phyloP scores from a whole-genome alignment of 768 basidiomycete species.

The Rhodocollybia butyracea region DNA sequence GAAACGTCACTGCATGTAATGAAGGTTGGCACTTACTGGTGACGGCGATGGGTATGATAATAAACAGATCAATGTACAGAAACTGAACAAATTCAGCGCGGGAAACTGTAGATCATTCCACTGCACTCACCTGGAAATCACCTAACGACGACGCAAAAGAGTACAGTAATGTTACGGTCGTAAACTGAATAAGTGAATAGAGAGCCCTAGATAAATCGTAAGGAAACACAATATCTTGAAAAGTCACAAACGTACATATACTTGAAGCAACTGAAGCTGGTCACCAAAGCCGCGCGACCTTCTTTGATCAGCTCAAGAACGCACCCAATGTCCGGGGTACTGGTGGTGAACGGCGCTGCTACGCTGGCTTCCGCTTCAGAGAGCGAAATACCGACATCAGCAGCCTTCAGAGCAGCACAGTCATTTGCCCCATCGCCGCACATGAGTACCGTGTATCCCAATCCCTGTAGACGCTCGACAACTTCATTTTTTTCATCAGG shows the following conservation, averaged over 20 bases:
- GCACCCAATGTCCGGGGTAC: constrained; percentile 91
- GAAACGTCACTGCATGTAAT: constrained; percentile 6
- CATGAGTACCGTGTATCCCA: constrained; percentile 97
- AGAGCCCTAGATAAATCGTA: constrained; percentile 65
- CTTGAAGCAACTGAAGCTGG: constrained; percentile 99
- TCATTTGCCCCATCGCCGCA: constrained; percentile 99
- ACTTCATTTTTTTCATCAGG: constrained; percentile 99
- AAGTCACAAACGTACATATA: constrained; percentile 76
- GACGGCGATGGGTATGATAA: constrained; percentile 96
- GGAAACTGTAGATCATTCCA: not conserved
- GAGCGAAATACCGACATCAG: constrained; percentile 94
- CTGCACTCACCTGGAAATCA: constrained; percentile 79
- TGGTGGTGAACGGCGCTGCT: constrained; percentile 95
- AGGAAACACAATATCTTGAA: constrained; percentile 9
- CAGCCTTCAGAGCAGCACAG: constrained; percentile 96
- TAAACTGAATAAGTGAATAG: constrained; percentile 98
- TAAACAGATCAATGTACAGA: constrained; percentile 95
- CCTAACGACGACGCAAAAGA: constrained; percentile 95
- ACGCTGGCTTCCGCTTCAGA: constrained; percentile 99
- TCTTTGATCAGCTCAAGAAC: constrained; percentile 97
- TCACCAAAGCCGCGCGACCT: constrained; percentile 92
- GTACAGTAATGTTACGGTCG: constrained; percentile 93
- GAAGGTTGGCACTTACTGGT: constrained; percentile 65
- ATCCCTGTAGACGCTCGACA: constrained; percentile 86
- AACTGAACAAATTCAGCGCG: constrained; percentile 48